Base-by-base conservation (phyloP, 495 filamentous ascomycete species). In the Evernia prunastri region DNA sequence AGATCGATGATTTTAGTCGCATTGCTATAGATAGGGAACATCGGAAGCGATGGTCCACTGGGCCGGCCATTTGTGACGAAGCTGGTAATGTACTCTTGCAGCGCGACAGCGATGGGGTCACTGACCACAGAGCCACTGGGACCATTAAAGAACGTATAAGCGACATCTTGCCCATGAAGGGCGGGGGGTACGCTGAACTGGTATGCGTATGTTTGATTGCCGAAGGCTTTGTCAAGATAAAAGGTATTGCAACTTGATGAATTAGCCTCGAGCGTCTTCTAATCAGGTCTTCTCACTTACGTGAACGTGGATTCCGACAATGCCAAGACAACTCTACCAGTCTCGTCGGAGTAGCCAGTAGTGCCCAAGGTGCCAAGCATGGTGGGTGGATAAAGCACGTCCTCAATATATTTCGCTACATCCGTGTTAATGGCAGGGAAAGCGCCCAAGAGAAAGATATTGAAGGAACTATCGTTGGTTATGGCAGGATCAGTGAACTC, bases 71-170 rank as follows among this genome's bases (percentile, higher is more conserved):
- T 77, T 60, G 70, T 68, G 15, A 74, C 81, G 65, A 89, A 89
- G 63, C 72, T 77, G 1, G 81, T 82, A 45, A 88, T 78, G 67
- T 82, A 88, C 27, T 83, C 76, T 72, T 89, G 86, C 70, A 88
- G 70, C 9, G 74, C 76, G 23, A 75, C 53, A 1, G 86, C 86
- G 2, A 85, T 70, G 4, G 77, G 74, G 4, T 61, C 70, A 49
- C 80, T 80, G 43, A 73, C 67, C 1, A 83, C 76, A 15, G 51
- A 37, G 31, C 67, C 64, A 54, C 71, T 72, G 11, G 77, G 75
- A 29, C 81, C 84, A 56, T 82, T 80, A 71, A 78, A 84, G 65
- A 81, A 84, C 2, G 77, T 82, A 61, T 82, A 87, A n/a, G 75
- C 4, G 27, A 84, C 63, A 69, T 87, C 84, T 12, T 75, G 56